These are phyloP conservation scores for Claviceps spartinae DNA, from an alignment of 2,329 filamentous ascomycete species.

Conservation along the genomic window DNA sequence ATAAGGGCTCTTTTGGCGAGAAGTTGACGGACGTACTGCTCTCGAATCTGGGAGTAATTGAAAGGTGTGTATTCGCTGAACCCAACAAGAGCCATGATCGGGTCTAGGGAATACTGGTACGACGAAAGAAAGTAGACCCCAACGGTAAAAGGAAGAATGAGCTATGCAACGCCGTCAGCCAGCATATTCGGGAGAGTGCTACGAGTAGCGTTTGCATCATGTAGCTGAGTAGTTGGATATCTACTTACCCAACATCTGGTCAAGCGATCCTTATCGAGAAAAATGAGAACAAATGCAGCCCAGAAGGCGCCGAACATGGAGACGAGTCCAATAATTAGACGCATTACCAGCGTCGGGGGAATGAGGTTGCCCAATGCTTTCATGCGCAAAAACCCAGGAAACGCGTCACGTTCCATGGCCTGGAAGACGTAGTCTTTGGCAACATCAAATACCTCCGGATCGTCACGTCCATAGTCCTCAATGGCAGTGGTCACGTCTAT, in stretches of 20 bases:
- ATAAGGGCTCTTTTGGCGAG: constrained; percentile 73
- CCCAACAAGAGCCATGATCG: constrained; percentile 75
- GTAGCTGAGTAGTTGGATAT: background rate
- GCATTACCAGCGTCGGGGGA: constrained; percentile 73
- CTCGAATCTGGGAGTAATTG: constrained; percentile 74
- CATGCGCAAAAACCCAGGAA: constrained; percentile 85
- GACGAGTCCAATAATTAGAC: constrained; percentile 68
- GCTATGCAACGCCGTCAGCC: constrained; percentile 19
- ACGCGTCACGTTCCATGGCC: constrained; percentile 99
- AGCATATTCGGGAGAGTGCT: constrained; percentile 4
- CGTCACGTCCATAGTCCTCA: constrained; percentile 81
- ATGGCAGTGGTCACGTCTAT: constrained; percentile 76
- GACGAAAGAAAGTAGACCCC: constrained; percentile 80
- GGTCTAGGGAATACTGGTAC: constrained; percentile 92
- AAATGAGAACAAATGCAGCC: constrained; percentile 86
- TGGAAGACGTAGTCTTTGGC: constrained; percentile 99
- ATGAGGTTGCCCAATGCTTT: constrained; percentile 95
- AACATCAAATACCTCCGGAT: constrained; percentile 92
- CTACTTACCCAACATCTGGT: constrained; percentile 72
- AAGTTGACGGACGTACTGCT: constrained; percentile 80
- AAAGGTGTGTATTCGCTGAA: constrained; percentile 95
- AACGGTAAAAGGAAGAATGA: constrained; percentile 80
- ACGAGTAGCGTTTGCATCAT: background rate
- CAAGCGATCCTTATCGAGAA: constrained; percentile 61
- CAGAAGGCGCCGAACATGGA: constrained; percentile 88